These are phyloP conservation scores for Pholiota conissans DNA, from an alignment of 768 basidiomycete species.

Conservation along the genomic window DNA sequence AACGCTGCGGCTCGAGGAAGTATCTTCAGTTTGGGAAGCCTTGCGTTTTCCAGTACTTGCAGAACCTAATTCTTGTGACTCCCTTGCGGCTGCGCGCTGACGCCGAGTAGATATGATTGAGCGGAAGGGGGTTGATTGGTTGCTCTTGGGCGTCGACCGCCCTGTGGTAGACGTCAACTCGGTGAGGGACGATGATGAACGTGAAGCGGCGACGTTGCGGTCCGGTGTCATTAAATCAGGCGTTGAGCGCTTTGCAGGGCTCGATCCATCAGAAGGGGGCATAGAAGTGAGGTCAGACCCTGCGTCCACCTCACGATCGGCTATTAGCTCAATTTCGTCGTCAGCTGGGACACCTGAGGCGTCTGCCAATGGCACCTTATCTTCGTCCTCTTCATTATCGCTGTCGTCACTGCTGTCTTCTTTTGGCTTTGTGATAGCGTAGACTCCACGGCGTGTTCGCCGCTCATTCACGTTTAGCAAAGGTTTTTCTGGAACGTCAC, in stretches of 20 bases:
- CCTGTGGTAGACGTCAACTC: slow-evolving; percentile 39
- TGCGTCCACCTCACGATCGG: slow-evolving; percentile 40
- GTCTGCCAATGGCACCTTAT: slow-evolving; percentile 43
- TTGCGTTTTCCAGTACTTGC: slow-evolving; percentile 3
- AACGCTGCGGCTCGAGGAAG: slow-evolving; percentile 13
- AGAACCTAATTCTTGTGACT: not conserved
- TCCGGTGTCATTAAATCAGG: slow-evolving; percentile 31
- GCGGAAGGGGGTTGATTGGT: slow-evolving; percentile 41
- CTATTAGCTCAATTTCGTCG: slow-evolving; percentile 55
- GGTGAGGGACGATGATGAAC: slow-evolving; percentile 42
- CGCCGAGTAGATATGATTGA: slow-evolving; percentile 62
- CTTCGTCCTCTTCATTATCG: slow-evolving; percentile 52
- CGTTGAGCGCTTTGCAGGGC: slow-evolving; percentile 26
- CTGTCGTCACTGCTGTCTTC: slow-evolving; percentile 64
- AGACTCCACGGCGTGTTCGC: slow-evolving; percentile 79
- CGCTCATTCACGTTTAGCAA: slow-evolving; percentile 72
- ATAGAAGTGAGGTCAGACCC: slow-evolving; percentile 46
- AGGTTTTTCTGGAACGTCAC: slow-evolving; percentile 38
- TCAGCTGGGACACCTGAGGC: slow-evolving; percentile 44
- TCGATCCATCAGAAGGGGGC: slow-evolving; percentile 29
- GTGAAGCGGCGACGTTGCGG: slow-evolving; percentile 28
- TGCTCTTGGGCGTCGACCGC: slow-evolving; percentile 28
- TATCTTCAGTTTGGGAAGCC: slow-evolving; percentile 21
- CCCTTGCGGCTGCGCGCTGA: slow-evolving; percentile 43
- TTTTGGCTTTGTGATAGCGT: slow-evolving; percentile 63